Base-by-base conservation (phyloP, 345 rosid species). In the Brassica juncea region DNA sequence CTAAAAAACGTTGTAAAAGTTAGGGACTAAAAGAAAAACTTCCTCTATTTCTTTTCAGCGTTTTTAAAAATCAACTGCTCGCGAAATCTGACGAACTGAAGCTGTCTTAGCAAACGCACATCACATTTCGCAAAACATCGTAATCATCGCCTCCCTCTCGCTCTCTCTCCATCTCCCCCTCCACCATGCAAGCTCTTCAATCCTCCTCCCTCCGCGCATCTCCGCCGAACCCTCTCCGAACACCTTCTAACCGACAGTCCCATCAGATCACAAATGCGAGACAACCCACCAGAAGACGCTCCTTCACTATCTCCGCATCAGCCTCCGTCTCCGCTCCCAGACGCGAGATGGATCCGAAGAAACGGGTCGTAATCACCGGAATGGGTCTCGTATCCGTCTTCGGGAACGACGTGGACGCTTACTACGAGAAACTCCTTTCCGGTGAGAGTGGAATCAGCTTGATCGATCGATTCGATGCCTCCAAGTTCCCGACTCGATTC, bases 311-410 rank as follows among this genome's bases (percentile, higher is more conserved):
- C 73, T 73, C 87, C 34, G 89, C 92, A 2, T 75, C 97, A 7
- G 31, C 93, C 8, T 31, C 88, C 16, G 84, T 74, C 10, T 84
- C 96, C 31, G 85, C 98, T 14, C 98, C 99, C 21, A 93, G 86
- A 87, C 97, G 98, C 37, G 97, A 96, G 82, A 90, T 82, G 27
- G 99, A 96, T 90, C 97, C 98, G 25, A 93, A 89, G 83, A 96
- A 96, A 86, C 83, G 99, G 21, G 94, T 96, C 0, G 99, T 96
- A 3, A 89, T 96, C 49, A 96, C 99, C 1, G 99, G 99, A 16
- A 91, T 82, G 98, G 99, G 98, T 2, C 81, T 96, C 72, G 98
- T 96, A 27, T 96, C 99, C 37, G 99, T 93, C 0, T 96, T 96
- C 37, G 99, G 99, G 1, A 89, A 92, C 34, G 99, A 96, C 34